phyloP scores from a whole-genome alignment of 1,284 basidiomycete genomes.

The Papiliotrema terrestris region DNA sequence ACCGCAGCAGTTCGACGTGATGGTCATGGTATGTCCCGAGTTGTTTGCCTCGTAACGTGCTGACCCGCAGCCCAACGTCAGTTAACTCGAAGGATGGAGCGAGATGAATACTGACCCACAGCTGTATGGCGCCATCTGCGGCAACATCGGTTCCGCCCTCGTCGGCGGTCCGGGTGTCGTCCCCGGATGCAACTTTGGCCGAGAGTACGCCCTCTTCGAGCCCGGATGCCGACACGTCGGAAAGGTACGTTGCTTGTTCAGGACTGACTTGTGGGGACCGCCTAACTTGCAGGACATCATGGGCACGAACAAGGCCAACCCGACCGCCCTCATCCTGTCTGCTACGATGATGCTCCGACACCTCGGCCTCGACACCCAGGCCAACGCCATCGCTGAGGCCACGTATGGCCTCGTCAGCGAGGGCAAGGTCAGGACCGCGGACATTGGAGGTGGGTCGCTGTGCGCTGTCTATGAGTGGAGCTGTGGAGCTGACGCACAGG shows the following conservation, averaged over 20 bases:
- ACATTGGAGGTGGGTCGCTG: conserved; percentile 78
- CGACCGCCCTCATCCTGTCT: conserved; percentile 95
- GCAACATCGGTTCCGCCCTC: conserved; percentile 93
- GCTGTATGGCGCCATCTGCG: conserved; percentile 56
- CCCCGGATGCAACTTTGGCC: conserved; percentile 96
- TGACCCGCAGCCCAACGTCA: conserved; percentile 15
- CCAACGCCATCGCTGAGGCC: conserved; percentile 88
- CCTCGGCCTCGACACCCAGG: conserved; percentile 89
- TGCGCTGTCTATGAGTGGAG: conserved; percentile 6
- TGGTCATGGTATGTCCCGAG: conserved; percentile 74
- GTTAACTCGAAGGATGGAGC: background rate
- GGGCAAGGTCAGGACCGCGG: conserved; percentile 86
- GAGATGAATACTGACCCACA: conserved; percentile 1
- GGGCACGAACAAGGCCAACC: conserved; percentile 97
- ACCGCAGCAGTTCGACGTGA: conserved; percentile 95
- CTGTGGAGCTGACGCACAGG: conserved; percentile 52
- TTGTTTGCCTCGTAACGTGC: background rate
- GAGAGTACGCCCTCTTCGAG: conserved; percentile 97
- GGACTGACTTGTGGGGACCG: background rate
- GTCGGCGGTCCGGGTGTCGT: conserved; percentile 98
- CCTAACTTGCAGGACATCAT: conserved; percentile 65
- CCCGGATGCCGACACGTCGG: conserved; percentile 98
- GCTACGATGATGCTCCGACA: conserved; percentile 99
- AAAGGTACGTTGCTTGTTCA: conserved; percentile 48
- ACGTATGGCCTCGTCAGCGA: conserved; percentile 91